These are phyloP conservation scores for Platanthera zijinensis DNA, from an alignment of 106 monocot genomes.

Conservation along the genomic window DNA sequence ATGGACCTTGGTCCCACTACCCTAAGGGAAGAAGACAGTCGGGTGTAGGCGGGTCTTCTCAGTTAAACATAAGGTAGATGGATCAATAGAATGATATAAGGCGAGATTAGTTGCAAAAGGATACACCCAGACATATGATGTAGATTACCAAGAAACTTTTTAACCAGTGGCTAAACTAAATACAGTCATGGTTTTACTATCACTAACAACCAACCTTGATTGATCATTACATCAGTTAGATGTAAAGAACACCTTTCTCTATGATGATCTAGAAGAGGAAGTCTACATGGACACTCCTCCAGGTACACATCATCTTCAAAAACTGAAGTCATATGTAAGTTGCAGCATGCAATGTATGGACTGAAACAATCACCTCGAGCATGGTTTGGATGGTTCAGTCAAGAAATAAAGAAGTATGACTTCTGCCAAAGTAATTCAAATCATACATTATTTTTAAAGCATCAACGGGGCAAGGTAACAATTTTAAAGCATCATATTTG, in stretches of 20 bases:
- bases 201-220: no score
- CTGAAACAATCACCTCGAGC: no score
- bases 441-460: neutral
- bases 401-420: neutral
- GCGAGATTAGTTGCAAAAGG: no score
- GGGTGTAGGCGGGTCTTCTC: neutral
- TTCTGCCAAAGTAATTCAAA: neutral
- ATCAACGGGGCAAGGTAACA: neutral
- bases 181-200: no score
- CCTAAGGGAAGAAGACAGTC: no score
- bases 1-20: neutral
- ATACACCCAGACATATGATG: no score
- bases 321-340: neutral
- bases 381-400: neutral
- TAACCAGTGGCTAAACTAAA: no score
- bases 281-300: neutral
- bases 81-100: constrained; percentile 2
- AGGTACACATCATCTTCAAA: neutral
- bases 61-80: constrained; percentile 1
- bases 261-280: neutral
- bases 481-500: neutral
- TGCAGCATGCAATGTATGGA: neutral
- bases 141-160: no score
- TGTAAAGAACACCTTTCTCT: no score
- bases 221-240: no score